Evolutionary conservation across 2,329 filamentous ascomycete species (phyloP).

Genomic region (Septoria linicola): DNA sequence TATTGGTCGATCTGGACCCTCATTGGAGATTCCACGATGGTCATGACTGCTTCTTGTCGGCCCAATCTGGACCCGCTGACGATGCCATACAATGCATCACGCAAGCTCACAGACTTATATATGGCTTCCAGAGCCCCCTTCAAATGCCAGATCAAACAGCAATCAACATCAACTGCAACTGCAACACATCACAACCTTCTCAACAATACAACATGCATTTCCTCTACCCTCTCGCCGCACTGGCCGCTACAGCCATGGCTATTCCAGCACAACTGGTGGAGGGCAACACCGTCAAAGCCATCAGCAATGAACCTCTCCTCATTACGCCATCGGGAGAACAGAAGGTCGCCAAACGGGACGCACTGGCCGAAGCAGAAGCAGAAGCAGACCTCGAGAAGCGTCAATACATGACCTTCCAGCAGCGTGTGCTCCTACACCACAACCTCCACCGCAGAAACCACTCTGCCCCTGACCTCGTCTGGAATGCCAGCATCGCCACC

Average conservation of each 20-base stretch:
- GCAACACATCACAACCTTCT: no score
- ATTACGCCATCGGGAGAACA: constrained; percentile 4
- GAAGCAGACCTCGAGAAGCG: constrained; percentile 6
- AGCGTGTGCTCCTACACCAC: constrained; percentile 13
- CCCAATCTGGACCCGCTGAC: constrained; percentile 7
- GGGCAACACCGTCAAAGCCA: constrained; percentile 5
- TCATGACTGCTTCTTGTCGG: background rate
- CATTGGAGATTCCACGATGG: background rate
- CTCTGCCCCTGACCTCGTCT: constrained; percentile 53
- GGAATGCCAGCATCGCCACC: constrained; percentile 61
- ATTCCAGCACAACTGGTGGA: constrained; percentile 7
- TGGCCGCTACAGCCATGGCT: constrained; percentile 5
- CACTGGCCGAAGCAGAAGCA: no score
- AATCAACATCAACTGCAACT: background rate
- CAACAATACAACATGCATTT: constrained; percentile 7
- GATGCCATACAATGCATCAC: constrained; percentile 1
- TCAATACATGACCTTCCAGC: background rate
- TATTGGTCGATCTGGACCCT: constrained; percentile 3
- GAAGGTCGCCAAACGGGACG: no score
- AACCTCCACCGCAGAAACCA: constrained; percentile 22
- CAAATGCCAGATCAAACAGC: background rate
- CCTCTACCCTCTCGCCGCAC: constrained; percentile 5
- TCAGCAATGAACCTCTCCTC: constrained; percentile 7
- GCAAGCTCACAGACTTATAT: no score
- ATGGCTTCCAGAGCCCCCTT: background rate